phyloP scores from a whole-genome alignment of 1,284 basidiomycete genomes.

The Bjerkandera adusta region DNA sequence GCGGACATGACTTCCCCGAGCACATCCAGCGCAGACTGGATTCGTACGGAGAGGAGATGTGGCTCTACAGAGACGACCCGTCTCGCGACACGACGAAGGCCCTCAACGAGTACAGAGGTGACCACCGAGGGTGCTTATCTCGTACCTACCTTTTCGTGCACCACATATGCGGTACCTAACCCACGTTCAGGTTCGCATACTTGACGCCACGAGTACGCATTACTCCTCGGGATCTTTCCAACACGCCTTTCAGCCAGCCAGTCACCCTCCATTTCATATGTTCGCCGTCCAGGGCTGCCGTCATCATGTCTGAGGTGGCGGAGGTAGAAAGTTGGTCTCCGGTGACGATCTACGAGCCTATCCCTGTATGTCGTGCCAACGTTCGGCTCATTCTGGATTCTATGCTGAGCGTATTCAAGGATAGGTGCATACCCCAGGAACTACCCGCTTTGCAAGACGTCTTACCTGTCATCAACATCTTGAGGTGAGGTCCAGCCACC shows the following conservation, averaged over 20 bases:
- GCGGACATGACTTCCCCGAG: slow-evolving; percentile 75
- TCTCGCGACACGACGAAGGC: slow-evolving; percentile 66
- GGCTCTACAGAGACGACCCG: slow-evolving; percentile 68
- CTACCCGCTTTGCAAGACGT: slow-evolving; percentile 64
- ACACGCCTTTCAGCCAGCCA: slow-evolving; percentile 53
- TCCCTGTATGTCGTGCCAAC: slow-evolving; percentile 56
- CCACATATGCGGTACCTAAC: neutral
- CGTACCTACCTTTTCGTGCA: neutral
- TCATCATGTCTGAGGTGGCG: slow-evolving; percentile 65
- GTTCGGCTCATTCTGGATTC: neutral
- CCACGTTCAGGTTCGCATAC: slow-evolving; percentile 69
- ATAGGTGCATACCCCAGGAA: slow-evolving; percentile 78
- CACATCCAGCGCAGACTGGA: slow-evolving; percentile 57
- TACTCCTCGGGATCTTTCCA: slow-evolving; percentile 64
- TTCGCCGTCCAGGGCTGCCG: slow-evolving; percentile 68
- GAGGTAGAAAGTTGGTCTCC: slow-evolving; percentile 58
- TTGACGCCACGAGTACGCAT: slow-evolving; percentile 73
- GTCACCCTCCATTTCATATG: slow-evolving; percentile 84
- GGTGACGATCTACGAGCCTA: slow-evolving; percentile 79
- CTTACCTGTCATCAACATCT: slow-evolving; percentile 58
- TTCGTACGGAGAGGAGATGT: slow-evolving; percentile 74
- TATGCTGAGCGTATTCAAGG: slow-evolving; percentile 41
- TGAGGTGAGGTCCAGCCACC: slow-evolving; percentile 64
- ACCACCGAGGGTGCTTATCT: slow-evolving; percentile 58
- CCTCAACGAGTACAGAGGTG: slow-evolving; percentile 77